Evolutionary conservation across 2,329 filamentous ascomycete species (phyloP), one percentile per base, ranked within the genome.

Genomic region (Cercospora citrullina): DNA sequence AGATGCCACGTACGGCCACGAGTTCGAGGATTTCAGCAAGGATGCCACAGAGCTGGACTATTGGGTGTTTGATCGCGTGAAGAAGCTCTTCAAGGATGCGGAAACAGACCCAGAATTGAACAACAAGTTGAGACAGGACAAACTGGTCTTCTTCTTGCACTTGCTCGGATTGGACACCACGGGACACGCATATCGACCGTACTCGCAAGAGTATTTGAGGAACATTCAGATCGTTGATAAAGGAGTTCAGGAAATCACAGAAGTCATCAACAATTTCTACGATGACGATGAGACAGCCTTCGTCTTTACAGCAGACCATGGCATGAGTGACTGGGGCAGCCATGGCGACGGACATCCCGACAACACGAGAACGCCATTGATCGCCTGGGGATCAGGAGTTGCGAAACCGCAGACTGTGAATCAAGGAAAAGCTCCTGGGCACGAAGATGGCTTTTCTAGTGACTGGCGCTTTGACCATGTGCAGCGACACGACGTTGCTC

Each of bases 291-390:
- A 95, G 79, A 98, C 95, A 0, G 93, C 96, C 0, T 99, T 94
- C 78, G 88, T 99, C 16, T 99, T 99, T 77, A 99, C 96, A 1
- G 95, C 95, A 7, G 95, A 99, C 77, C 95, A 99, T 79, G 95
- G 95, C 18, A 99, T 99, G 95, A 98, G 93, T 76, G 95, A 99
- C 80, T 97, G 91, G 90, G 95, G 96, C n/a, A 98, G 94, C 74
- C 96, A 99, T 78, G 96, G 96, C 42, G 95, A 99, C 79, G 95
- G 95, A 7, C 94, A 99, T 80, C 95, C 95, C 0, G 92, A 99
- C 79, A 99, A 98, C 75, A 99, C 95, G 3, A 88, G 95, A 61
- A 99, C 95, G 0, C 95, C 95, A 0, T 83, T 99, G 33, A 92
- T 99, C 72, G 89, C 87, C 2, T 99, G 95, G 95, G 95, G 95